Conservation (phyloP, 2,329 filamentous ascomycete genomes). For the Ophiostoma triangulosporum region DNA sequence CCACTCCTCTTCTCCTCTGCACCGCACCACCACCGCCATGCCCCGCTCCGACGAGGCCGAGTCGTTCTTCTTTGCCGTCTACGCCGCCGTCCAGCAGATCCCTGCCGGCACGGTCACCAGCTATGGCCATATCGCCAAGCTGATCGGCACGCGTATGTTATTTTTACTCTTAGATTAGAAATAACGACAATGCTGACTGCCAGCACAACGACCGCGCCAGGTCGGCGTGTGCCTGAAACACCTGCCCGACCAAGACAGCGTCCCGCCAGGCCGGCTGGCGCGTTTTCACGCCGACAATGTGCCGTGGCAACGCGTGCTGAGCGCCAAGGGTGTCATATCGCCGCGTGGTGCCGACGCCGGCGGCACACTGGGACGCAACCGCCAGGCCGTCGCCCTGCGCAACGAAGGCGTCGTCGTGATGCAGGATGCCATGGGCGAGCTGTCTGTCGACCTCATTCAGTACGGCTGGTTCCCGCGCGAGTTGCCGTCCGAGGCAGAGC, state of each 20-base stretch:
- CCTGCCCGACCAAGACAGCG: slow-evolving; percentile 30
- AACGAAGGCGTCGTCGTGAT: slow-evolving; percentile 41
- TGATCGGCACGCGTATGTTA: slow-evolving; percentile 57
- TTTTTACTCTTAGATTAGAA: too few relatives aligned
- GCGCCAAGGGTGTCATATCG: slow-evolving; percentile 73
- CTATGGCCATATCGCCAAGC: slow-evolving; percentile 67
- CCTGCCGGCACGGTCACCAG: slow-evolving; percentile 72
- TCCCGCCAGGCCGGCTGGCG: slow-evolving; percentile 31
- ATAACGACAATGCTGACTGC: too few relatives aligned
- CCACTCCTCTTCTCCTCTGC: not conserved
- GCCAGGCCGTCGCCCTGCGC: slow-evolving; percentile 35
- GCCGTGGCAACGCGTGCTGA: slow-evolving; percentile 91
- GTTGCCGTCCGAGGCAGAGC: slow-evolving; percentile 35
- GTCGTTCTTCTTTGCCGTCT: slow-evolving; percentile 65
- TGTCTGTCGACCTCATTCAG: slow-evolving; percentile 34
- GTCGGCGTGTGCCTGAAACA: slow-evolving; percentile 86
- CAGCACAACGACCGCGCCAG: slow-evolving; percentile 66
- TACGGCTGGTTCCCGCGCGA: slow-evolving; percentile 43
- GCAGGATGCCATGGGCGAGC: slow-evolving; percentile 34
- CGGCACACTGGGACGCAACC: slow-evolving; percentile 16
- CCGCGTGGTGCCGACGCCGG: slow-evolving; percentile 34
- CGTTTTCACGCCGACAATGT: slow-evolving; percentile 65
- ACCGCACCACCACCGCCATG: slow-evolving; percentile 30
- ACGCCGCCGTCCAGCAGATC: slow-evolving; percentile 73
- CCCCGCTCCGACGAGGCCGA: slow-evolving; percentile 59